These are phyloP conservation scores for Hyaloperonospora arabidopsidis DNA, from an alignment of 352 stramenopile species.

Conservation along the genomic window DNA sequence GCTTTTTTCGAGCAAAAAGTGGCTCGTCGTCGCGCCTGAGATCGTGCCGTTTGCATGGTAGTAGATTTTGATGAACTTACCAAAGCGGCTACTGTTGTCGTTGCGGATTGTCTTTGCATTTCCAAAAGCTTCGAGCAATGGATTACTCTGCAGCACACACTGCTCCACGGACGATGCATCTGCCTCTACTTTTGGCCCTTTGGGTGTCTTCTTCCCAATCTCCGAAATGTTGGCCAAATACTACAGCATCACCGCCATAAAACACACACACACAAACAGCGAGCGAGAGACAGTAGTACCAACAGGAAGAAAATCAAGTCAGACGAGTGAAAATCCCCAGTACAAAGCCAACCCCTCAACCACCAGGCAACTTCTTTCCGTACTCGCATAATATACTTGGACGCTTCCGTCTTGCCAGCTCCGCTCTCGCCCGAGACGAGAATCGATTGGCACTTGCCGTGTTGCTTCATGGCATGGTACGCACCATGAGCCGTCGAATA, in stretches of 20 bases:
- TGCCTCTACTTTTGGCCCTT: conserved; percentile 53
- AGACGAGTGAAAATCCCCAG: too few species aligned
- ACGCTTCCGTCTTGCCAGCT: conserved; percentile 84
- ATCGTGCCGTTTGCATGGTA: conserved; percentile 89
- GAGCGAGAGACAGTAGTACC: too few species aligned
- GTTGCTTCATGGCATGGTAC: conserved; percentile 70
- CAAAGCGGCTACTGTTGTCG: conserved; percentile 94
- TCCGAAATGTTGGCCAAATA: conserved; percentile 88
- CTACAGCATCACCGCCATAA: conserved; percentile 23
- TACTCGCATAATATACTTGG: conserved; percentile 89
- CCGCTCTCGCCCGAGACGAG: conserved; percentile 82
- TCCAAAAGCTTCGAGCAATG: conserved; percentile 88
- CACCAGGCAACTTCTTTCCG: not conserved
- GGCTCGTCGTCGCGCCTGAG: conserved; percentile 89
- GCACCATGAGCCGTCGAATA: conserved; percentile 80
- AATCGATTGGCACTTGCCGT: conserved; percentile 81
- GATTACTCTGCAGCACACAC: conserved; percentile 89
- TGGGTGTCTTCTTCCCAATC: conserved; percentile 71
- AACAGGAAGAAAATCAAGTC: too few species aligned
- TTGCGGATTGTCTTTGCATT: conserved; percentile 93
- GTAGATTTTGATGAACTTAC: conserved; percentile 95
- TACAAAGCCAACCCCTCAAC: too few species aligned
- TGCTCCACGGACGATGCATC: conserved; percentile 76
- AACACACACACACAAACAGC: conserved; percentile 2
- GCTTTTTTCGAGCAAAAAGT: conserved; percentile 98